Percentiles rank a stretch among this genome's conserved stretches.
Evolutionary conservation across 805 yeast genomes (phyloP).

Genomic region (Debaryomyces maramus): DNA sequence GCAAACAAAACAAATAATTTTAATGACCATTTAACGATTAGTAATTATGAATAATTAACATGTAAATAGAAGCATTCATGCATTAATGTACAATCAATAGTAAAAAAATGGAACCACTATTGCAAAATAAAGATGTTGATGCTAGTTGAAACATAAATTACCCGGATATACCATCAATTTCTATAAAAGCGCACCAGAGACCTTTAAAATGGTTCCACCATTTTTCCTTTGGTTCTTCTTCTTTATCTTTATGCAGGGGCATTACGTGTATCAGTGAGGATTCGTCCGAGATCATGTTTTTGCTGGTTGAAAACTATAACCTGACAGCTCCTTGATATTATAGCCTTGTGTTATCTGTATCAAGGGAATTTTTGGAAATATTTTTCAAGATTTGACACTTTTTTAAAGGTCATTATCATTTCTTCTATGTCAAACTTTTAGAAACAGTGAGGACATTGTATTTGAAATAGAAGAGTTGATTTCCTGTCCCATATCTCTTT

Average conservation of each 20-base stretch:
- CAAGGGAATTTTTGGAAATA: slow-evolving; percentile 77
- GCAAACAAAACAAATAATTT: neutral
- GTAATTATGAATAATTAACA: neutral
- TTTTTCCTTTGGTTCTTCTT: slow-evolving; percentile 11
- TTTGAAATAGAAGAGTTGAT: slow-evolving; percentile 4
- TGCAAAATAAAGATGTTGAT: neutral
- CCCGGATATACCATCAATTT: slow-evolving; percentile 8
- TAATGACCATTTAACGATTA: neutral
- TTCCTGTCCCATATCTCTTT: too few relatives aligned
- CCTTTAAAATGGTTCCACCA: slow-evolving; percentile 7
- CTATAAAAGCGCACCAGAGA: slow-evolving; percentile 11
- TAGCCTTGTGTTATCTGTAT: slow-evolving; percentile 48
- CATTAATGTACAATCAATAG: neutral
- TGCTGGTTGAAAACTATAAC: slow-evolving; percentile 99
- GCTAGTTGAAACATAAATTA: neutral
- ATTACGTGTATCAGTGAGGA: slow-evolving; percentile 99
- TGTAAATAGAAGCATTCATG: neutral
- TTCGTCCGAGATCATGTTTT: slow-evolving; percentile 99
- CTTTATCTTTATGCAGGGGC: slow-evolving; percentile 99
- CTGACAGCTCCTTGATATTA: slow-evolving; percentile 74
- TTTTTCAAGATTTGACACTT: slow-evolving; percentile 21
- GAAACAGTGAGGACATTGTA: slow-evolving; percentile 23
- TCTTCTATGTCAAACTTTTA: slow-evolving; percentile 16
- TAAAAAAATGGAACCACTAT: too few relatives aligned
- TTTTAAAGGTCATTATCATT: slow-evolving; percentile 28